These are phyloP conservation scores for Aspergillus sparsus DNA, from an alignment of 495 filamentous ascomycete genomes.

Conservation along the genomic window DNA sequence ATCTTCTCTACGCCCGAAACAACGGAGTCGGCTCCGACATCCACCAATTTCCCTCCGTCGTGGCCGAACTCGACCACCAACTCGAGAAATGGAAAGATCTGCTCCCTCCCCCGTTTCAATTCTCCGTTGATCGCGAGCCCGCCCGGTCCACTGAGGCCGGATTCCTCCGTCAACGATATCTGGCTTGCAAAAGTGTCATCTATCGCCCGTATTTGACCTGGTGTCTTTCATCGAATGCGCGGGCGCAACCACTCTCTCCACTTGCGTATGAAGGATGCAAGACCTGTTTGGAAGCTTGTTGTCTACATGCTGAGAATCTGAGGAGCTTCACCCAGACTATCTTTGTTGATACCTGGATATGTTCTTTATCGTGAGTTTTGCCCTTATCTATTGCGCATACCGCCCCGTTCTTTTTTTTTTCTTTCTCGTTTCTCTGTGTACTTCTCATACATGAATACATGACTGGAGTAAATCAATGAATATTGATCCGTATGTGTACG, in stretches of 20 bases:
- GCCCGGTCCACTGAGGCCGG: conserved; percentile 34
- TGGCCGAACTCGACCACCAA: conserved; percentile 46
- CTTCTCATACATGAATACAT: no score
- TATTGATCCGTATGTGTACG: neutral
- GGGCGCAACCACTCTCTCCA: conserved; percentile 11
- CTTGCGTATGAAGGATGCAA: conserved; percentile 38
- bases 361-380: conserved; percentile 45
- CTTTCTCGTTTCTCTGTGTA: neutral
- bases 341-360: conserved; percentile 52
- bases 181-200: conserved; percentile 50
- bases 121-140: conserved; percentile 29
- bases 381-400: no score
- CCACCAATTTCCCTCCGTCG: conserved; percentile 40
- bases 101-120: conserved; percentile 41
- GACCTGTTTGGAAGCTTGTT: conserved; percentile 42
- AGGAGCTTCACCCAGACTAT: conserved; percentile 42
- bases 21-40: conserved; percentile 29
- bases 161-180: conserved; percentile 48
- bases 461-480: no score
- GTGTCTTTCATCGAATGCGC: conserved; percentile 37
- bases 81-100: conserved; percentile 46
- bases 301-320: conserved; percentile 43
- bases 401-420: neutral
- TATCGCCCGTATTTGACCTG: conserved; percentile 48
- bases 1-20: conserved; percentile 18